Evolutionary conservation across 2,329 filamentous ascomycete genomes (phyloP), one percentile per base, ranked within the genome.

Genomic region (Ophiostoma ulmi): DNA sequence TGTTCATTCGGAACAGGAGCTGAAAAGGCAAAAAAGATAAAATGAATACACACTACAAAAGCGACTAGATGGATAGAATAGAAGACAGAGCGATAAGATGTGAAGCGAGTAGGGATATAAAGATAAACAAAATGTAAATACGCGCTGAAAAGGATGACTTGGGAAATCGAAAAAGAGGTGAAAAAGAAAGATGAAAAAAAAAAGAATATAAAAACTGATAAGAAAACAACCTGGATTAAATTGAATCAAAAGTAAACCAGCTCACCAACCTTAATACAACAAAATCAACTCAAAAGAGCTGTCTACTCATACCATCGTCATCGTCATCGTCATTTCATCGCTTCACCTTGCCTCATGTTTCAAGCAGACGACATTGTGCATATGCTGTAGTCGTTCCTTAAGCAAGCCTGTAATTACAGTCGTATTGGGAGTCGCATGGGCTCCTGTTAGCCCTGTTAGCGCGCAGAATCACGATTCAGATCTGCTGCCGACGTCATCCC

Each of bases 401-500:
- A 58, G 10, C n/a, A 58, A 14, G 52, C 52, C 52, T 58, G 52
- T 26, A 58, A 13, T 5, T 58, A 58, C 52, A 58, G n/a, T 26
- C n/a, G 22, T 26, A 22, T 58, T 22, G n/a, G 22, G 20, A 22
- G 52, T 58, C 52, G 52, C 11, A 48, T 55, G 41, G 36, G n/a
- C 36, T 1, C 13, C 52, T 10, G 3, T 8, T 44, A 38, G 26
- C 39, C 14, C 39, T 17, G 7, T 17, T 63, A 55, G 26, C 39
- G 67, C 36, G 36, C 38, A 35, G 36, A 26, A 58, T 58, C 52
- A 58, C 52, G 52, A 68, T 69, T n/a, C 63, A 65, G 70, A 71
- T 72, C 68, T 38, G 55, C 41, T 44, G 36, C 36, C 72, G 72
- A 73, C 70, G 70, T 72, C 72, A 72, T 72, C 65, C 68, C 65